Conservation (phyloP, 2,329 filamentous ascomycete genomes). For the Claviceps digitariae region DNA sequence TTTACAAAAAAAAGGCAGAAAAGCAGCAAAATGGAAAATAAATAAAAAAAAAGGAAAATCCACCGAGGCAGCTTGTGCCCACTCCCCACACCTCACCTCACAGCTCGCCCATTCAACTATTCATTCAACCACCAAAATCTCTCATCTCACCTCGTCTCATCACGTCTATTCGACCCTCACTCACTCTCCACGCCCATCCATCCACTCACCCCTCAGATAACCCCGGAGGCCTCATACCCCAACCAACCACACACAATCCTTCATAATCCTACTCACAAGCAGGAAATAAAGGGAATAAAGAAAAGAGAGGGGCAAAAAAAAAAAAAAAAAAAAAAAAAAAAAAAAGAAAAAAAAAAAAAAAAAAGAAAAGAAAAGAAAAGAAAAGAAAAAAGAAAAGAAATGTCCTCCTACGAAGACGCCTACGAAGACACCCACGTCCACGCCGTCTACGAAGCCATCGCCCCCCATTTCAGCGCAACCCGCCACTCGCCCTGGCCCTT, state of each 20-base stretch:
- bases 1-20: no score
- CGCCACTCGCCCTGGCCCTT: conserved; percentile 83
- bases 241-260: not conserved
- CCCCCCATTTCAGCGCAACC: conserved; percentile 70
- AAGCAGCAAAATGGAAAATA: no score
- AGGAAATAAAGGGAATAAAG: not conserved
- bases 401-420: conserved; percentile 53
- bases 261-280: no score
- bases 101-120: no score
- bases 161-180: not conserved
- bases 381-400: not conserved
- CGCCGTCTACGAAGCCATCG: conserved; percentile 78
- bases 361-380: not conserved
- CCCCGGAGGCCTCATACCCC: not conserved
- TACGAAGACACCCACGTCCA: conserved; percentile 89
- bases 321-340: not conserved
- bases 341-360: no score
- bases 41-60: no score
- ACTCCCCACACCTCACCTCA: no score
- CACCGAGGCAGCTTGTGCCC: no score
- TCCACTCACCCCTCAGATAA: not conserved
- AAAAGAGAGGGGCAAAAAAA: not conserved
- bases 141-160: not conserved
- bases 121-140: not conserved
- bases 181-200: not conserved